Base-by-base conservation (phyloP, 257 asterid species). In the Capsicum pubescens region DNA sequence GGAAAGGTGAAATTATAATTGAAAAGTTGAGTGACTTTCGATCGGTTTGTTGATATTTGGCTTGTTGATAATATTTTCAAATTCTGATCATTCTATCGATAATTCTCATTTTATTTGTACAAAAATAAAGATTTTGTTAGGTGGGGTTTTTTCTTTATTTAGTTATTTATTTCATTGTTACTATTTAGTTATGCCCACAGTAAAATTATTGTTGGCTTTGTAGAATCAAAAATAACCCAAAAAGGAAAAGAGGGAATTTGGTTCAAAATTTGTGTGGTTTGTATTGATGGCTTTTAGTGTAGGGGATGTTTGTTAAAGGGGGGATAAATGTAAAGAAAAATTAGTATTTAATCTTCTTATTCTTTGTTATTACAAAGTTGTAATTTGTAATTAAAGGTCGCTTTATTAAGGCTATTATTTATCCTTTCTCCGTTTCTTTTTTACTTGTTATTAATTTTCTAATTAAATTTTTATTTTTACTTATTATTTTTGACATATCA, bases 1-100 rank as follows among this genome's bases (percentile, higher is more conserved):
- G 21, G 91, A 90, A 86, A 90, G 89, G 86, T 92, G 88, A 76
- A 8, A 26, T 63, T 46, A 46, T 60, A 52, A 64, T 78, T 66
- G 26, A 67, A 42, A 66, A 35, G 0, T 67, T 3, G 0, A 13
- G 14, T 3, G 7, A 67, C 72, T 66, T 66, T 9, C 6, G 7
- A 0, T 10, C 4, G 9, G 8, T 56, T 8, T 12, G 6, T 60
- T 60, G 14, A 4, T 19, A 9, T 61, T 61, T 61, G 1, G 10
- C 6, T 5, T 8, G 1, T 32, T 1, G 5, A 13, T 64, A 0
- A 10, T 1, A 64, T 32, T 64, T 10, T 64, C 5, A 10, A 2
- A 21, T 61, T 63, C 16, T 21, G 12, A 26, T 66, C 12, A 13
- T 66, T 66, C 0, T 66, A 0, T 35, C 0, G 2, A 7, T 66